phyloP scores from a whole-genome alignment of 2,329 filamentous ascomycete species.

The Penicillium sp. region DNA sequence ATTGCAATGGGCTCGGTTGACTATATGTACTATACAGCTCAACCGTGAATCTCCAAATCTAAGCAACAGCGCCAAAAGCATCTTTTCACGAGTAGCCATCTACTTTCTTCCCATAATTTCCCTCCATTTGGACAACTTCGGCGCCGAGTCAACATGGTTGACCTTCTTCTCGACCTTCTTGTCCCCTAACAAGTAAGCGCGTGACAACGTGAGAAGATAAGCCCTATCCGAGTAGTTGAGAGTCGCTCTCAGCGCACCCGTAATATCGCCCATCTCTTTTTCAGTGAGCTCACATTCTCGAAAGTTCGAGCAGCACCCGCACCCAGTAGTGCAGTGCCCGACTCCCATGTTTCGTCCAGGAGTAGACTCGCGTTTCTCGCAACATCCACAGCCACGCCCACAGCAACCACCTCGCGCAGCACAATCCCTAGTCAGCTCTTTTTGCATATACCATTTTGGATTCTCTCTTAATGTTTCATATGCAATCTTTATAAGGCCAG shows the following conservation, averaged over 20 bases:
- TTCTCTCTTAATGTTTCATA: neutral
- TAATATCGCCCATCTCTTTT: neutral
- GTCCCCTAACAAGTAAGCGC: neutral
- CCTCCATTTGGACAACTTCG: neutral
- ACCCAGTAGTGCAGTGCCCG: neutral
- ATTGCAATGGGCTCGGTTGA: neutral
- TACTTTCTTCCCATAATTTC: neutral
- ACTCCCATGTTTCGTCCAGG: neutral
- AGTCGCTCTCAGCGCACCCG: neutral
- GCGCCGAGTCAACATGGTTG: neutral
- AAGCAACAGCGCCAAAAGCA: neutral
- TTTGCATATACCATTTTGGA: neutral
- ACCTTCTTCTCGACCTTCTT: neutral
- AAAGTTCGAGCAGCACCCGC: neutral
- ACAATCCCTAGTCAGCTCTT: neutral
- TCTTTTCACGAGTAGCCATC: neutral
- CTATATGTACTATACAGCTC: neutral
- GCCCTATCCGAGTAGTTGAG: neutral
- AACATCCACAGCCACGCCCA: neutral
- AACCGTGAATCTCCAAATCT: neutral
- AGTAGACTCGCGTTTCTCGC: neutral
- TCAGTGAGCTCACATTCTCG: neutral
- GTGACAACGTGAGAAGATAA: neutral
- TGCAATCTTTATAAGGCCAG: neutral
- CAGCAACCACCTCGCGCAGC: neutral